Base-by-base conservation (phyloP, 495 filamentous ascomycete genomes). In the Pseudotulostoma volvatum region DNA sequence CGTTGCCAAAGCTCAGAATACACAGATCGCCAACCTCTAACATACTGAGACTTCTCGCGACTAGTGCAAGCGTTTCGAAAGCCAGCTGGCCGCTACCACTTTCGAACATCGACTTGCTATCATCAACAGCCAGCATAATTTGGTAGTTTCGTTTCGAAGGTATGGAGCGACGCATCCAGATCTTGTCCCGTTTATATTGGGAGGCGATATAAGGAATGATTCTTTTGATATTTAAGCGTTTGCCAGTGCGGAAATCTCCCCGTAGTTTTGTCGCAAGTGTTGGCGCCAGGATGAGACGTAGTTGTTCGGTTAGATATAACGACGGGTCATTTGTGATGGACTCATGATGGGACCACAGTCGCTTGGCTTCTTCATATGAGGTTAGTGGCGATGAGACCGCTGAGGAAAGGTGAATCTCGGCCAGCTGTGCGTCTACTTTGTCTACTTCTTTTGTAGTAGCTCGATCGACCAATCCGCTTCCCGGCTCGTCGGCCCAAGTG, bases 121-220 rank as follows among this genome's bases (percentile, higher is more conserved):
- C 92, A 57, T 99, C 92, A 23, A 99, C 83, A 23, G 92, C 88
- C 31, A 99, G 78, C 66, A 96, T 74, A 57, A 99, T 86, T 55
- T 99, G 92, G 57, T 96, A 96, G 44, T 79, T 77, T 15, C 92
- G 80, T 56, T 95, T 95, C 36, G 75, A 83, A 2, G 92, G 92
- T 37, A 88, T 77, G 9, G 76, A 78, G 36, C 92, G 75, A 7
- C 92, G 77, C 81, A 96, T 92, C 92, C 92, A 99, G 60, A 99
- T 99, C 64, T 96, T 96, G 70, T 99, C 92, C 42, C 88, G 81
- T 70, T 93, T 95, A 71, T 93, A 99, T 44, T 78, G 73, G 2
- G 83, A 92, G 3, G 92, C 92, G 45, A 99, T 96, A 63, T 96
- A 99, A 0, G 92, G 88, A 46, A 99, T 96, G 59, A 99, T 99